These are phyloP conservation scores for Lentinula lateritia DNA, from an alignment of 768 basidiomycete genomes.

Conservation along the genomic window DNA sequence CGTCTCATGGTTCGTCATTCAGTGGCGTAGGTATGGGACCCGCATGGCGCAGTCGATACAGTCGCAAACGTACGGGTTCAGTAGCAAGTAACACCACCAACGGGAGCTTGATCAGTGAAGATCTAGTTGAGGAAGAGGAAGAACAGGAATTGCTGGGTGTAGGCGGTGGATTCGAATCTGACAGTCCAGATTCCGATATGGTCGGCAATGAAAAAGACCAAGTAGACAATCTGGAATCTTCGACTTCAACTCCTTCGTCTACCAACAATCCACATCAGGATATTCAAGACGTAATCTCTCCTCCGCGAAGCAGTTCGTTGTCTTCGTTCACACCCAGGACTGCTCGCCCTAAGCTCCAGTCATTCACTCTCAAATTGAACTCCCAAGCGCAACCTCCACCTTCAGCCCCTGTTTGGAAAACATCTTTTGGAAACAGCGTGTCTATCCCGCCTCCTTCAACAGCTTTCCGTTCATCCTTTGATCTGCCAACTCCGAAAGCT, in stretches of 20 bases:
- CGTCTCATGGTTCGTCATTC: constrained; percentile 38
- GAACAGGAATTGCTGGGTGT: constrained; percentile 66
- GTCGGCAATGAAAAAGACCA: constrained; percentile 16
- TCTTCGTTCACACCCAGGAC: constrained; percentile 18
- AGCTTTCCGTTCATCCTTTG: constrained; percentile 49
- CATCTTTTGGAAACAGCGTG: constrained; percentile 35
- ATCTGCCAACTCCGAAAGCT: constrained; percentile 25
- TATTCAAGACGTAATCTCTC: constrained; percentile 17
- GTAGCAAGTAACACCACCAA: constrained; percentile 65
- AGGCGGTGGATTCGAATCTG: constrained; percentile 58
- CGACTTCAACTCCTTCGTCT: constrained; percentile 17
- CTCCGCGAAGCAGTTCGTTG: constrained; percentile 14
- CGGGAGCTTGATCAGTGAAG: constrained; percentile 70
- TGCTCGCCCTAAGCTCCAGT: constrained; percentile 18
- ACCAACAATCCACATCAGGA: constrained; percentile 41
- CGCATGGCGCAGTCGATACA: constrained; percentile 60
- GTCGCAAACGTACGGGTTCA: constrained; percentile 68
- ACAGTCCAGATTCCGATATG: constrained; percentile 14
- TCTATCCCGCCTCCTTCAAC: constrained; percentile 45
- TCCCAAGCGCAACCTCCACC: constrained; percentile 32
- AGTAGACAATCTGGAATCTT: constrained; percentile 26
- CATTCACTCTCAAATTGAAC: not conserved
- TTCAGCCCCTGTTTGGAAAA: constrained; percentile 55
- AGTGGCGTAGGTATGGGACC: constrained; percentile 59
- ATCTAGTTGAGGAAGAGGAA: constrained; percentile 80